phyloP scores from a whole-genome alignment of 768 basidiomycete genomes.

The Auricularia sp. region DNA sequence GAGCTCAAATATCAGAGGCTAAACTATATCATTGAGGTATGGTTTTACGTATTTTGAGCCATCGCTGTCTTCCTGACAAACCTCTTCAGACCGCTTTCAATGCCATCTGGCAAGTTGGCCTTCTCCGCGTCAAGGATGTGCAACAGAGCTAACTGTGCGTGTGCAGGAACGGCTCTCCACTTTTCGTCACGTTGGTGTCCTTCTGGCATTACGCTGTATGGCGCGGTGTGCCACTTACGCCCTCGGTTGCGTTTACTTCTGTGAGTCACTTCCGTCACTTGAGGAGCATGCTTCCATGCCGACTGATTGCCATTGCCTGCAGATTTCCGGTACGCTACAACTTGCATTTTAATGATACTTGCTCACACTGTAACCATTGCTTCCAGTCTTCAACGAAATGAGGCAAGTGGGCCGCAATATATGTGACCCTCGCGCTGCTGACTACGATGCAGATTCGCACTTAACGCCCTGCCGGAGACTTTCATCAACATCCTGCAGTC shows the following conservation, averaged over 20 bases:
- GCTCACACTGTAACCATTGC: not conserved
- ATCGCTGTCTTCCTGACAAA: not conserved
- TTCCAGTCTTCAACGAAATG: not conserved
- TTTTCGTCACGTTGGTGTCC: slow-evolving; percentile 40
- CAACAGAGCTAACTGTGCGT: not conserved
- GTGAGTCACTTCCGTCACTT: slow-evolving; percentile 15
- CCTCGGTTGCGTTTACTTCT: slow-evolving; percentile 72
- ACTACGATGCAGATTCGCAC: slow-evolving; percentile 46
- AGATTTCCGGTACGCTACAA: slow-evolving; percentile 33
- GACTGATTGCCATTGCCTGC: not conserved
- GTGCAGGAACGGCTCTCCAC: slow-evolving; percentile 34
- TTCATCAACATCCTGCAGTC: slow-evolving; percentile 83
- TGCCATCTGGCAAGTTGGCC: slow-evolving; percentile 37
- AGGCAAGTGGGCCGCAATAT: not conserved
- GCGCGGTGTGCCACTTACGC: slow-evolving; percentile 58
- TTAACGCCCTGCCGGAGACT: slow-evolving; percentile 83
- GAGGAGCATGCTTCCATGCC: not conserved
- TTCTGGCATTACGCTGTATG: slow-evolving; percentile 62
- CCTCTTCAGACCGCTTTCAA: slow-evolving; percentile 33
- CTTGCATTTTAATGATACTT: not conserved
- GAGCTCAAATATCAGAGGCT: slow-evolving; percentile 78
- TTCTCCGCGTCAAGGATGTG: not conserved
- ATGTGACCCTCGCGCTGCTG: slow-evolving; percentile 73
- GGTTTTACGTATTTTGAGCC: slow-evolving; percentile 2
- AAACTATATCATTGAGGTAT: slow-evolving; percentile 79